Conservation (phyloP, 1,139 yeast species). For the Lipomyces yarrowii region DNA sequence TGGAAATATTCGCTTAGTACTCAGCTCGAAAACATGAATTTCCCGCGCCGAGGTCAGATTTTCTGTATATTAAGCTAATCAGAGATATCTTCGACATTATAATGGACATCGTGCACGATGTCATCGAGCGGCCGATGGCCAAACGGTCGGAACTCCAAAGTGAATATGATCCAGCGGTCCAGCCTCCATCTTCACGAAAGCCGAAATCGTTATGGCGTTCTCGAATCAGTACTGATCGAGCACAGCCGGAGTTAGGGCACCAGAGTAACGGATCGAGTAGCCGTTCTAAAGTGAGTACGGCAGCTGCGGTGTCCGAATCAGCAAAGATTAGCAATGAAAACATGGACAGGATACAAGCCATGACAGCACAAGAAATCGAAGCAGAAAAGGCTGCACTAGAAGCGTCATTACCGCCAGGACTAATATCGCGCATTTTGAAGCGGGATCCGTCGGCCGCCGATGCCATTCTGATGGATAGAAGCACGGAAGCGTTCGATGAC, state of each 20-base stretch:
- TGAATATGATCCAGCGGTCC: neutral
- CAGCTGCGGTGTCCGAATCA: constrained; percentile 48
- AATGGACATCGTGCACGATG: constrained; percentile 18
- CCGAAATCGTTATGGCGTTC: constrained; percentile 23
- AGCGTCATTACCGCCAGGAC: constrained; percentile 48
- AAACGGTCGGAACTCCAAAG: constrained; percentile 4
- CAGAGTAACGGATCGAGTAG: neutral
- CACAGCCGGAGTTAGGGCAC: neutral
- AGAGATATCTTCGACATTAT: neutral
- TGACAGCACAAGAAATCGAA: constrained; percentile 69
- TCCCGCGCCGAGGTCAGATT: neutral
- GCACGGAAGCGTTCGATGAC: constrained; percentile 7
- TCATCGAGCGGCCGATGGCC: constrained; percentile 13
- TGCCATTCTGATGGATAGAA: constrained; percentile 46
- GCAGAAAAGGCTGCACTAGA: constrained; percentile 69
- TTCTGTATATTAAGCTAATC: neutral
- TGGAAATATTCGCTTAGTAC: too few relatives aligned
- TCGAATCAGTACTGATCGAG: neutral
- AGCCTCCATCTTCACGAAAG: neutral
- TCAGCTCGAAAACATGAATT: too few relatives aligned
- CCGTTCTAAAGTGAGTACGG: neutral
- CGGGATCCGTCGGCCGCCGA: constrained; percentile 67
- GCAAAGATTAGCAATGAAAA: constrained; percentile 81
- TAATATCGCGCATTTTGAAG: constrained; percentile 18
- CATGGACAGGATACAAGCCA: constrained; percentile 57